Conservation (phyloP, 768 basidiomycete genomes). For the Tricholoma sp. region DNA sequence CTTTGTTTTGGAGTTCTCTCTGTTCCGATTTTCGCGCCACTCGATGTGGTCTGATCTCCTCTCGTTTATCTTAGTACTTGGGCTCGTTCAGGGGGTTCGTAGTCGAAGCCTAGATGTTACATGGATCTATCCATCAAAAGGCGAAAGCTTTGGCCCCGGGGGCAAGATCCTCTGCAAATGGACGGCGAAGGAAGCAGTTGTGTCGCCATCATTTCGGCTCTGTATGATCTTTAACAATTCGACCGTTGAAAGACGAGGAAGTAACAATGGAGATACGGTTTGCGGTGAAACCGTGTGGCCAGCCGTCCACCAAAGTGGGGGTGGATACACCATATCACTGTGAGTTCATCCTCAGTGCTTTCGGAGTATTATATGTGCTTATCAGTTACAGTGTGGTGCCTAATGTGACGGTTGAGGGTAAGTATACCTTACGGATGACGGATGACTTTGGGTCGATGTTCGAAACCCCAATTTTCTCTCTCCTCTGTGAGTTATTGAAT, state of each 20-base stretch:
- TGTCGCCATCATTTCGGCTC: conserved; percentile 16
- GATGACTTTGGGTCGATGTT: conserved; percentile 20
- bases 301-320: conserved; percentile 13
- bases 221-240: conserved; percentile 8
- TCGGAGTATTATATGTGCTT: background rate
- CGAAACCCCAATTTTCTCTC: conserved; percentile 21
- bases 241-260: background rate
- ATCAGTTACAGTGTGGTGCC: conserved; percentile 5
- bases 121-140: conserved; percentile 8
- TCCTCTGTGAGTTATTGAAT: conserved; percentile 19
- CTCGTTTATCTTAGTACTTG: background rate
- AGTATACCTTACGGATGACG: conserved; percentile 11
- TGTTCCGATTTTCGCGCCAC: background rate
- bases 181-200: conserved; percentile 8
- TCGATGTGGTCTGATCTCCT: background rate
- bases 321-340: conserved; percentile 20
- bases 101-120: conserved; percentile 5
- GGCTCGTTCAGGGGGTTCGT: background rate
- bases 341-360: conserved; percentile 7
- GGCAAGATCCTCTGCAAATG: conserved; percentile 16
- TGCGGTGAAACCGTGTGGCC: conserved; percentile 23
- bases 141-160: conserved; percentile 11
- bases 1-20: background rate
- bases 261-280: background rate
- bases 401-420: background rate